These are phyloP conservation scores for Crinitomyces ghanaensis DNA, from an alignment of 805 yeast species.

Conservation along the genomic window DNA sequence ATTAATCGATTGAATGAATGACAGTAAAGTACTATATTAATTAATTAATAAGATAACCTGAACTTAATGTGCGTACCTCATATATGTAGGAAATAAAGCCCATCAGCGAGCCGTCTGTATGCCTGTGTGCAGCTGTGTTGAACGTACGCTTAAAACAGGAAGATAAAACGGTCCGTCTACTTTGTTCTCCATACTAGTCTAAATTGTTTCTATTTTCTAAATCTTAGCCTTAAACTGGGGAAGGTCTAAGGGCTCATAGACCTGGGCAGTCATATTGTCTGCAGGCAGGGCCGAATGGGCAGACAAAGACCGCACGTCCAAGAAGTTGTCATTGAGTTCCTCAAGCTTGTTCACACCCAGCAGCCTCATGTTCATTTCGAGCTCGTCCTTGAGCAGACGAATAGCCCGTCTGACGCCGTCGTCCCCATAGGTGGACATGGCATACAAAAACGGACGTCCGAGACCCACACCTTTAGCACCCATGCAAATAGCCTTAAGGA, in stretches of 20 bases:
- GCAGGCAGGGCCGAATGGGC: constrained; percentile 32
- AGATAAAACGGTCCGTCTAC: too few species aligned
- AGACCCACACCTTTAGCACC: constrained; percentile 71
- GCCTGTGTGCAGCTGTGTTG: too few species aligned
- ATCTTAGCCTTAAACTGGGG: constrained; percentile 38
- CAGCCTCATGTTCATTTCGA: constrained; percentile 68
- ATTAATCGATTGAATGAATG: too few species aligned
- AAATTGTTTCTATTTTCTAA: constrained; percentile 9
- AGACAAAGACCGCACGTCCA: constrained; percentile 43
- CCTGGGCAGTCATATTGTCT: constrained; percentile 43
- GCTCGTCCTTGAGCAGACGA: constrained; percentile 55
- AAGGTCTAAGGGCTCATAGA: constrained; percentile 44
- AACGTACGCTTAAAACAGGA: too few species aligned
- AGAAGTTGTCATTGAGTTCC: constrained; percentile 46
- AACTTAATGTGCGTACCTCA: too few species aligned
- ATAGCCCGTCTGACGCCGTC: constrained; percentile 58
- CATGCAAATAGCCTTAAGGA: constrained; percentile 62
- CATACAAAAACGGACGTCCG: constrained; percentile 67
- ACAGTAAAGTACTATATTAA: too few species aligned
- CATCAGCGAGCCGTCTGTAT: too few species aligned
- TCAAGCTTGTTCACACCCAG: constrained; percentile 56
- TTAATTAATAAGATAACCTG: too few species aligned
- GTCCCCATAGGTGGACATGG: constrained; percentile 71
- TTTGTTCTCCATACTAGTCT: too few species aligned
- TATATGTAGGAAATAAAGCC: too few species aligned